Evolutionary conservation across 371 early-diverging fungal species (phyloP).

Genomic region (Rhizopus arrhizus): DNA sequence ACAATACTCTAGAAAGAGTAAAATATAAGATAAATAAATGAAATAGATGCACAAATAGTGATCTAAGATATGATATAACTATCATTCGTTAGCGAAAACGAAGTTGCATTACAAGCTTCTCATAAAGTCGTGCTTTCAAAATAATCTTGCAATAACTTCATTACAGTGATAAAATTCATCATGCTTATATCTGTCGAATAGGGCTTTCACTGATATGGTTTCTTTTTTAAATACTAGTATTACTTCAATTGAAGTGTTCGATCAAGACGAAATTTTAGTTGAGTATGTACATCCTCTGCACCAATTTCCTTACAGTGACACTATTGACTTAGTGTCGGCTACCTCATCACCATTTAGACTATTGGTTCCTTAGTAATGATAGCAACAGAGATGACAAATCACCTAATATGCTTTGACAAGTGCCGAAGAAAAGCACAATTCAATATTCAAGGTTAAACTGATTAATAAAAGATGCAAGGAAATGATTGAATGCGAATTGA

Average conservation of each 20-base stretch:
- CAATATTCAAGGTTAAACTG: conserved; percentile 73
- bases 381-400: conserved; percentile 62
- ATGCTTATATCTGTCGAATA: conserved; percentile 93
- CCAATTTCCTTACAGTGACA: conserved; percentile 68
- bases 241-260: conserved; percentile 88
- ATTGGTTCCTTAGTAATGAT: conserved; percentile 79
- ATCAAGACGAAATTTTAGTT: conserved; percentile 74
- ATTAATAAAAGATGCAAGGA: conserved; percentile 94
- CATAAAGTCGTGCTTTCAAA: conserved; percentile 90
- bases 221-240: conserved; percentile 93
- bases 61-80: neutral
- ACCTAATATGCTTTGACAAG: conserved; percentile 66
- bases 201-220: conserved; percentile 85
- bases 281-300: conserved; percentile 93
- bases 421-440: conserved; percentile 83
- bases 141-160: conserved; percentile 79
- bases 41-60: conserved; percentile 21
- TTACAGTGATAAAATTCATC: conserved; percentile 86
- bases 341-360: conserved; percentile 81
- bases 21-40: conserved; percentile 45
- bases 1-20: conserved; percentile 54
- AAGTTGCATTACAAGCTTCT: conserved; percentile 85
- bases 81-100: conserved; percentile 76
- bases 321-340: conserved; percentile 72
- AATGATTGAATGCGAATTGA: conserved; percentile 76